Evolutionary conservation across 2,329 filamentous ascomycete genomes (phyloP).

Genomic region (Hypoxylon sp.): DNA sequence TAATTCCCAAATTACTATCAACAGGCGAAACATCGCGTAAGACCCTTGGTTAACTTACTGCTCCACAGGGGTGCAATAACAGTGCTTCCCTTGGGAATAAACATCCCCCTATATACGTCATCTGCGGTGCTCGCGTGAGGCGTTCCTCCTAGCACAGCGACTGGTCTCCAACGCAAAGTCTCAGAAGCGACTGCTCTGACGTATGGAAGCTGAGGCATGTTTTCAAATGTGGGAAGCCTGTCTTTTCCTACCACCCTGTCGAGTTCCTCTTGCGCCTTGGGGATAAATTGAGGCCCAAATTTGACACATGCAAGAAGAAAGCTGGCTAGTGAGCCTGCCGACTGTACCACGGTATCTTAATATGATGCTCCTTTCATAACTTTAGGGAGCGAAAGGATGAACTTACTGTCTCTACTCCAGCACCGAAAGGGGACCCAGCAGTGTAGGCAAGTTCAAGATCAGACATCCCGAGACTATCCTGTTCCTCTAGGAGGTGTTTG

Average conservation of each 20-base stretch:
- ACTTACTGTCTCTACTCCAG: slow-evolving; percentile 59
- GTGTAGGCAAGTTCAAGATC: slow-evolving; percentile 60
- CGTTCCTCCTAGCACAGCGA: slow-evolving; percentile 60
- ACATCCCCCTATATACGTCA: slow-evolving; percentile 58
- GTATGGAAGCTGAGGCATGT: slow-evolving; percentile 54
- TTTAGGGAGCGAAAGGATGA: not conserved
- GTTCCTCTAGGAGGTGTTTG: slow-evolving; percentile 58
- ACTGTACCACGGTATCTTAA: slow-evolving; percentile 49
- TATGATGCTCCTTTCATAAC: not conserved
- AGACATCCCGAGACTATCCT: slow-evolving; percentile 57
- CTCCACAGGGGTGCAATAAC: slow-evolving; percentile 60
- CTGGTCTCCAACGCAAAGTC: slow-evolving; percentile 58
- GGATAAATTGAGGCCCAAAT: slow-evolving; percentile 64
- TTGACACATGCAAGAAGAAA: slow-evolving; percentile 66
- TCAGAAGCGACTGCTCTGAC: slow-evolving; percentile 56
- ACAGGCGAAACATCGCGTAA: not conserved
- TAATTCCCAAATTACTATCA: slow-evolving; percentile 29
- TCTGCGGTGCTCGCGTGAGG: slow-evolving; percentile 62
- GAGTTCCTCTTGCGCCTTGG: slow-evolving; percentile 57
- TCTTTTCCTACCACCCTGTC: slow-evolving; percentile 56
- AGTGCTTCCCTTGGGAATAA: slow-evolving; percentile 59
- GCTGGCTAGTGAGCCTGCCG: slow-evolving; percentile 61
- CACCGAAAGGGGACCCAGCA: slow-evolving; percentile 61
- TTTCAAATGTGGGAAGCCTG: slow-evolving; percentile 56
- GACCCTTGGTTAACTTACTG: slow-evolving; percentile 51